Base-by-base conservation (phyloP, 495 filamentous ascomycete genomes). In the Cetradonia linearis region DNA sequence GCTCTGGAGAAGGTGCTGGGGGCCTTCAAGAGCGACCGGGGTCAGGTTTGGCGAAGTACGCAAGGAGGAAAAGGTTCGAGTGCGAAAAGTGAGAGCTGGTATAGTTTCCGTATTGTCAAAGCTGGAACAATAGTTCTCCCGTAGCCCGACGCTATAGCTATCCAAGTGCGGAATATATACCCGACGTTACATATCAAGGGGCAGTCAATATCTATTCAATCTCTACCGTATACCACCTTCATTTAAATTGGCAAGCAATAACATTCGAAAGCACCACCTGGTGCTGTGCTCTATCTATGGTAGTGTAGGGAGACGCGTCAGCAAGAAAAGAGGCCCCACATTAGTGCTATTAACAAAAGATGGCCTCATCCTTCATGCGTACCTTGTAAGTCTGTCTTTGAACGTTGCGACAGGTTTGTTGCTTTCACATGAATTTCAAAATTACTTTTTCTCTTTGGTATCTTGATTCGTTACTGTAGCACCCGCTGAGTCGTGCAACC, bases 311-410 rank as follows among this genome's bases (percentile, higher is more conserved):
- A 13, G 20, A 9, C 7, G 8, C 13, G 30, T 23, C 16, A 34
- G 18, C 23, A 13, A 30, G 23, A 33, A 11, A 5, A 54, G 50
- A n/a, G 50, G 50, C 3, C 10, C 11, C 18, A 25, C 14, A 4
- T 34, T 20, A n/a, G 30, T 8, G 33, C 30, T 34, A 36, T 25
- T 23, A 11, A n/a, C n/a, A 34, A 3, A 25, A 54, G 50, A 54
- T 54, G 50, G 36, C 54, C 54, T 44, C 54, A 20, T 44, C 54
- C 36, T 44, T 56, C 23, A 44, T 40, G 54, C 25, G 54, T 20
- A 56, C 31, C 38, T 38, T 56, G 54, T 56, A 27, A 44, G 38
- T 56, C 23, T 16, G 14, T 27, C 20, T 40, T 14, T 38, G 4
- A 25, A n/a, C 25, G 14, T 56, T 11, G 0, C 3, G 6, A 34